Evolutionary conservation across 495 filamentous ascomycete species (phyloP).

Genomic region (Penicillium odoratum): DNA sequence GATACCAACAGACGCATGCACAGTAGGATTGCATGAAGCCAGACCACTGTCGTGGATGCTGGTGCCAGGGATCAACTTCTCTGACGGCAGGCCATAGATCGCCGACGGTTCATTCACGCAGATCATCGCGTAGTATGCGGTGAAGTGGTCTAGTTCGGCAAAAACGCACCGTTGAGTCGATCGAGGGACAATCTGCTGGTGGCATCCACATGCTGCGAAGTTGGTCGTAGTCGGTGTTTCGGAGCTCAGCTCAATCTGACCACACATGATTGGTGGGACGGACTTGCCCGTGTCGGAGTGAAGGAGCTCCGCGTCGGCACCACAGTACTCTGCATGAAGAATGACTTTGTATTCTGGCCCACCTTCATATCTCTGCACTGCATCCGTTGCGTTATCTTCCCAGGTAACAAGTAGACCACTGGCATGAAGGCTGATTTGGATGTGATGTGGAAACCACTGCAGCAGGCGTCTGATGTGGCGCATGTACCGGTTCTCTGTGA

Average conservation of each 20-base stretch:
- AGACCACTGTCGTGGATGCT: neutral
- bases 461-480: neutral
- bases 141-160: neutral
- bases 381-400: neutral
- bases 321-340: neutral
- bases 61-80: neutral
- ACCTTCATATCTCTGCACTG: neutral
- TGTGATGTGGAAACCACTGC: neutral
- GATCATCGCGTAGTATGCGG: neutral
- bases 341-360: neutral
- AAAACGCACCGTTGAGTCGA: neutral
- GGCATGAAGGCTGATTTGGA: neutral
- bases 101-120: neutral
- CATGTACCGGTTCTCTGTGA: neutral
- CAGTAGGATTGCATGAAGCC: neutral
- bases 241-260: neutral
- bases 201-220: neutral
- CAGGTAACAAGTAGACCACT: neutral
- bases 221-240: neutral
- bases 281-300: neutral
- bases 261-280: neutral
- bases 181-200: neutral
- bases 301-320: neutral
- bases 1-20: neutral
- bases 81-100: neutral